Evolutionary conservation across 768 basidiomycete genomes (phyloP), one percentile per base, ranked within the genome.

Genomic region (Porphyrellus cyaneotinctus): DNA sequence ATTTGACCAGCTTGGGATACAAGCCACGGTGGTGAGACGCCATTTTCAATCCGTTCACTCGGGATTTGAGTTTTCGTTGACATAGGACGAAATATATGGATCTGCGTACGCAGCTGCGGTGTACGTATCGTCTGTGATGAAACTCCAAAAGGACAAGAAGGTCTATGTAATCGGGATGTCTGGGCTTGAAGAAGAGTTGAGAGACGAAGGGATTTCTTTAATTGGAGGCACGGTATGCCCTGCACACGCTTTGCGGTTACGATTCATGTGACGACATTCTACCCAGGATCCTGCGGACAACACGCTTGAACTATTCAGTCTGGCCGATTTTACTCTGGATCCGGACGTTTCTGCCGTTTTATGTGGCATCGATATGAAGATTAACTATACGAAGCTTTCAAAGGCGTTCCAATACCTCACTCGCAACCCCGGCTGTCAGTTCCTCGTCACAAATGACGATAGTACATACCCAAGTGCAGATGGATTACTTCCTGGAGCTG

Each of bases 121-220:
- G 32, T 90, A 97, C 70, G 73, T 97, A 23, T 95, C 94, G 0
- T 83, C 90, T 36, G 88, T 97, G 13, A 76, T 95, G 60, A 87
- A 91, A 52, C 78, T 99, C 56, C 90, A 93, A 11, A 90, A 87
- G 64, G 80, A 88, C 66, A 92, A 97, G 75, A 91, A 88, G 69
- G 95, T 94, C 14, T 99, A 94, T 72, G 94, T 98, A 15, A 88
- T 99, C 55, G 95, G 95, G 12, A 88, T 90, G 83, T 69, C 75
- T 30, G 97, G 95, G 0, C 71, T 99, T 28, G 95, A 98, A 71
- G 90, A 98, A 61, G 95, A 99, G 70, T 75, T 99, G 54, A 77
- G 74, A n/a, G 82, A 85, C 36, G 95, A 97, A 64, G 95, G 93
- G 17, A 79, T 97, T 52, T 63, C 77, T 15, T 83, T 80, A 66